phyloP scores from a whole-genome alignment of 2,329 filamentous ascomycete genomes.

The Aspergillus transmontanensis region DNA sequence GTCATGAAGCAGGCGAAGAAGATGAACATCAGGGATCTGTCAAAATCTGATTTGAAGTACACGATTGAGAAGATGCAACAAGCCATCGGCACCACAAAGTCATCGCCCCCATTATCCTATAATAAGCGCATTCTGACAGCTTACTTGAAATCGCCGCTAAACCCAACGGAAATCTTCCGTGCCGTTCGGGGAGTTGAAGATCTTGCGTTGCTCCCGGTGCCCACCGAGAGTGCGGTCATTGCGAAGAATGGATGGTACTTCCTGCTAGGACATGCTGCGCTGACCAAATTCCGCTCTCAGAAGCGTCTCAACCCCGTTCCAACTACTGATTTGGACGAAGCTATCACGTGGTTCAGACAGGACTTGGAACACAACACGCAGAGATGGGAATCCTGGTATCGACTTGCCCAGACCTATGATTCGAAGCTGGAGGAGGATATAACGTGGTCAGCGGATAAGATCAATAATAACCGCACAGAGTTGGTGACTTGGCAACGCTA shows the following conservation, averaged over 20 bases:
- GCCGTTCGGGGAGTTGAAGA: constrained; percentile 78
- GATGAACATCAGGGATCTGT: constrained; percentile 85
- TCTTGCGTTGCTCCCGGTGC: constrained; percentile 71
- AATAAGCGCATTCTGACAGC: constrained; percentile 82
- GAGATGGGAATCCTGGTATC: constrained; percentile 89
- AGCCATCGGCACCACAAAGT: constrained; percentile 75
- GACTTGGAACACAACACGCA: constrained; percentile 81
- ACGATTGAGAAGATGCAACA: constrained; percentile 94
- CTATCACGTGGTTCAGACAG: constrained; percentile 75
- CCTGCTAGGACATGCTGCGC: constrained; percentile 80
- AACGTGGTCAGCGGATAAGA: constrained; percentile 86
- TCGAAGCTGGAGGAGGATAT: constrained; percentile 85
- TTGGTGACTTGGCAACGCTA: constrained; percentile 74
- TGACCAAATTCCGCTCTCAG: constrained; percentile 81
- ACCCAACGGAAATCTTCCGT: constrained; percentile 76
- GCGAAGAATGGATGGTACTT: constrained; percentile 91
- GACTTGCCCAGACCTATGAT: constrained; percentile 83
- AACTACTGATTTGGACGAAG: constrained; percentile 81
- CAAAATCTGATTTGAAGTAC: constrained; percentile 85
- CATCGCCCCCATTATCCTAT: constrained; percentile 77
- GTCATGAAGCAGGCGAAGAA: constrained; percentile 78
- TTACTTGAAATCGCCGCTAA: constrained; percentile 80
- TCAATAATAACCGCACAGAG: constrained; percentile 79
- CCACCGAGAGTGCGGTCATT: constrained; percentile 67
- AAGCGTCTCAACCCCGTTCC: constrained; percentile 77